phyloP scores from a whole-genome alignment of 768 basidiomycete genomes.

The Rhizopogon vinicolor region DNA sequence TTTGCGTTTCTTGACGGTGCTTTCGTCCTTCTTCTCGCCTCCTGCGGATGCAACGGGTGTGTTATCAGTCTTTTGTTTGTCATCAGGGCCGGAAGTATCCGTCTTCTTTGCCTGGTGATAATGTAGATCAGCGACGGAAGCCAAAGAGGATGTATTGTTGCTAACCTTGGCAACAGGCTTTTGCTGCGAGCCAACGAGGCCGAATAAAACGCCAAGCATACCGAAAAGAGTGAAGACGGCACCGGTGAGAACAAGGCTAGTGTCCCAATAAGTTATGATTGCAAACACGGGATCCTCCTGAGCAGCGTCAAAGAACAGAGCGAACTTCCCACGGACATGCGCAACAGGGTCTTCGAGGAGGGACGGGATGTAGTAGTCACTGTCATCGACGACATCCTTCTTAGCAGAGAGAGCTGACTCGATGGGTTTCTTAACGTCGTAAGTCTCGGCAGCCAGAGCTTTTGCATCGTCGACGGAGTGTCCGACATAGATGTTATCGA shows the following conservation, averaged over 20 bases:
- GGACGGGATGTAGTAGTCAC: constrained; percentile 34
- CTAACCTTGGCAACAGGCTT: constrained; percentile 67
- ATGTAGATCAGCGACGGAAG: not conserved
- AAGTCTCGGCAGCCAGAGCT: constrained; percentile 81
- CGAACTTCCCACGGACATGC: constrained; percentile 63
- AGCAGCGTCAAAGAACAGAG: constrained; percentile 76
- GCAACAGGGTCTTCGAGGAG: constrained; percentile 58
- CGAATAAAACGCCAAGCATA: constrained; percentile 76
- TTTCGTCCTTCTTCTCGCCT: constrained; percentile 70
- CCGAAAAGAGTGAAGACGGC: constrained; percentile 78
- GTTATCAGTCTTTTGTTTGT: constrained; percentile 59
- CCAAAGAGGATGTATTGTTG: constrained; percentile 10
- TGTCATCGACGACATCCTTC: constrained; percentile 43
- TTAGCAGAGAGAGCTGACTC: constrained; percentile 54
- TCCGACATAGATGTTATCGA: constrained; percentile 92
- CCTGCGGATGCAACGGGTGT: constrained; percentile 71
- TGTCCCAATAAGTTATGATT: constrained; percentile 86
- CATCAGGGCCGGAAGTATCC: constrained; percentile 57
- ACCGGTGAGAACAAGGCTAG: constrained; percentile 71
- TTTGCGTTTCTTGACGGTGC: constrained; percentile 70
- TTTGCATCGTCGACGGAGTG: constrained; percentile 86
- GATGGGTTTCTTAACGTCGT: constrained; percentile 80
- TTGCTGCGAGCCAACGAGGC: constrained; percentile 69
- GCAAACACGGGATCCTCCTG: constrained; percentile 75
- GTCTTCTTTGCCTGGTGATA: constrained; percentile 70